phyloP scores from a whole-genome alignment of 2,329 filamentous ascomycete genomes.

The Paraphaeosphaeria minitans region DNA sequence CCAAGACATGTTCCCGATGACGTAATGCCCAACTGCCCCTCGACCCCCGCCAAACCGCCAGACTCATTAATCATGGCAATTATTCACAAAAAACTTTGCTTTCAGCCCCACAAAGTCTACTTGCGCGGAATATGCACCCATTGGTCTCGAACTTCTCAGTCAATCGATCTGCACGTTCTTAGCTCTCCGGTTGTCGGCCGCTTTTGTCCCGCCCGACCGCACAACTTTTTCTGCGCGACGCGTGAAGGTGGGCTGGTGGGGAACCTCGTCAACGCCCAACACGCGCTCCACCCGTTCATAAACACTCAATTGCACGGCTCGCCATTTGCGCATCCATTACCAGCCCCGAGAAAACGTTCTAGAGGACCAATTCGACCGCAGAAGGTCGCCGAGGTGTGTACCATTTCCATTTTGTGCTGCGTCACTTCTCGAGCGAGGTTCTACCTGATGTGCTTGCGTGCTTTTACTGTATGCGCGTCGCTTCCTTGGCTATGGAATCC shows the following conservation, averaged over 20 bases:
- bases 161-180: conserved; percentile 2
- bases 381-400: neutral
- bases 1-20: neutral
- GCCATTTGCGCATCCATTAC: neutral
- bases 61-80: neutral
- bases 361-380: neutral
- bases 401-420: neutral
- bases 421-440: neutral
- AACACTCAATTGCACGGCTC: conserved; percentile 4
- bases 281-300: conserved; percentile 9
- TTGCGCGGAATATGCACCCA: neutral
- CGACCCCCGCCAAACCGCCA: neutral
- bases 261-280: conserved; percentile 7
- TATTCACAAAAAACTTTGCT: neutral
- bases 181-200: conserved; percentile 23
- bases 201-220: conserved; percentile 10
- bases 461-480: neutral
- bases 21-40: conserved; percentile 5
- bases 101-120: neutral
- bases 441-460: neutral
- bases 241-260: conserved; percentile 15
- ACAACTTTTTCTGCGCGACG: conserved; percentile 14
- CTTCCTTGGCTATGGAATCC: neutral
- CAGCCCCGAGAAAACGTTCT: neutral
- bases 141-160: neutral